Conservation (phyloP, 176 grass and related monocot genomes). For the Oryza longistaminata region DNA sequence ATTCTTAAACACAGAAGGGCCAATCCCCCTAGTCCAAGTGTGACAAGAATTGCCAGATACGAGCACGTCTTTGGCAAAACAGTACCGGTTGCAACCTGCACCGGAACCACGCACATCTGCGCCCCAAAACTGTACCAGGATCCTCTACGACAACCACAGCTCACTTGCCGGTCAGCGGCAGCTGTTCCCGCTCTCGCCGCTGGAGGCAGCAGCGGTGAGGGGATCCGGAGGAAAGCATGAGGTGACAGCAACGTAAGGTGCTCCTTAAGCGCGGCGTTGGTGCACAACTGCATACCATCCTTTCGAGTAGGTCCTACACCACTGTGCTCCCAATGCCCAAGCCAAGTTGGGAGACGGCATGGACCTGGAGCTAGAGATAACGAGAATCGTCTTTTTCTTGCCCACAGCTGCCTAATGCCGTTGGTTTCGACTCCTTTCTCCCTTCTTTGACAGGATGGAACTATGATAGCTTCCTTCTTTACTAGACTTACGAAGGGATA, state of each 20-base stretch:
- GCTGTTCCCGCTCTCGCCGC: slow-evolving; percentile 80
- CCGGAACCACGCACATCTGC: slow-evolving; percentile 82
- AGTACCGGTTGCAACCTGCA: slow-evolving; percentile 95
- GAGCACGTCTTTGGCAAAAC: slow-evolving; percentile 93
- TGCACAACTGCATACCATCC: slow-evolving; percentile 72
- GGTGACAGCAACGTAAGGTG: slow-evolving; percentile 72
- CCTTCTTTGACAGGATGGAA: slow-evolving; percentile 52
- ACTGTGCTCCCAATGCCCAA: slow-evolving; percentile 70
- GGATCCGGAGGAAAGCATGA: slow-evolving; percentile 95
- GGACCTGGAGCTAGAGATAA: slow-evolving; percentile 96
- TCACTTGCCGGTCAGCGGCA: slow-evolving; percentile 94
- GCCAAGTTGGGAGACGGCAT: slow-evolving; percentile 94
- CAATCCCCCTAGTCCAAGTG: slow-evolving; percentile 85
- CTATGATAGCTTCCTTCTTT: slow-evolving; percentile 57
- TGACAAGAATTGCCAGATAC: slow-evolving; percentile 91
- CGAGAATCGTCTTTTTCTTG: slow-evolving; percentile 56
- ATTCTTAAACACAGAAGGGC: slow-evolving; percentile 87
- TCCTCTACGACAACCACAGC: slow-evolving; percentile 95
- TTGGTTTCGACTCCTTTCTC: slow-evolving; percentile 33
- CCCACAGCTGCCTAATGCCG: slow-evolving; percentile 36
- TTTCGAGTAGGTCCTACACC: slow-evolving; percentile 84
- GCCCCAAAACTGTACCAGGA: slow-evolving; percentile 96
- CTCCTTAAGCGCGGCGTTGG: slow-evolving; percentile 80
- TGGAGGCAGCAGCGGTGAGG: slow-evolving; percentile 85
- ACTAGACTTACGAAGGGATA: slow-evolving; percentile 53